These are phyloP conservation scores for Aspergillus flavus DNA, from an alignment of 2,329 filamentous ascomycete genomes.

Conservation along the genomic window DNA sequence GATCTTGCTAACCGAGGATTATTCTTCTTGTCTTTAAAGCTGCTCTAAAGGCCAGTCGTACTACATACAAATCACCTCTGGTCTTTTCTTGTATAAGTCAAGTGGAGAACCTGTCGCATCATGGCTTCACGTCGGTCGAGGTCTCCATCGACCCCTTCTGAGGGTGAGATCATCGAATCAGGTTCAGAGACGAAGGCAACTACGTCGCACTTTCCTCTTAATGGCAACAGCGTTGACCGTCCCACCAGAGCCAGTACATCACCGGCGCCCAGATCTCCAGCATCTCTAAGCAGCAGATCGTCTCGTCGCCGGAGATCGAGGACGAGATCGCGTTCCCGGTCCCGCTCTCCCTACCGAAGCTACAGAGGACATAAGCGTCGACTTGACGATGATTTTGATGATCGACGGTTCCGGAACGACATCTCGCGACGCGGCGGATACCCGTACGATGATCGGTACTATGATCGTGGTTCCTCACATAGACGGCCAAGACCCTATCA, in stretches of 20 bases:
- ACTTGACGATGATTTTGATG: conserved; percentile 42
- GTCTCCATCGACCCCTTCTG: conserved; percentile 70
- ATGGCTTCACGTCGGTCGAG: conserved; percentile 55
- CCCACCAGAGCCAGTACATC: conserved; percentile 73
- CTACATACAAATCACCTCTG: conserved; percentile 3
- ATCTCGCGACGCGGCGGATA: conserved; percentile 36
- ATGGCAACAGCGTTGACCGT: conserved; percentile 88
- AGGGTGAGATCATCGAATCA: conserved; percentile 83
- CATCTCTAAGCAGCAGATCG: conserved; percentile 53
- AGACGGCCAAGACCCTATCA: conserved; percentile 49
- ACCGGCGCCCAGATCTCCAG: conserved; percentile 50
- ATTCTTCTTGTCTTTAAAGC: conserved; percentile 26
- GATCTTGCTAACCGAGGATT: conserved; percentile 40
- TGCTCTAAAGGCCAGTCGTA: conserved; percentile 25
- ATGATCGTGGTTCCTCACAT: conserved; percentile 45
- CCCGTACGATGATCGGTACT: conserved; percentile 42
- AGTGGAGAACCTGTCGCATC: conserved; percentile 16
- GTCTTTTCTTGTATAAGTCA: background rate
- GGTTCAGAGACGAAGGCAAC: conserved; percentile 79
- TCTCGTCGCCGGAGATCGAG: conserved; percentile 63
- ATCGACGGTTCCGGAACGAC: conserved; percentile 35
- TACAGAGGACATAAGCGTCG: conserved; percentile 46
- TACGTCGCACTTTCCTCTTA: conserved; percentile 72
- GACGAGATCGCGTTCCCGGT: conserved; percentile 38
- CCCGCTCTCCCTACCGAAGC: conserved; percentile 46